These are phyloP conservation scores for Seiridium cupressi DNA, from an alignment of 2,329 filamentous ascomycete genomes.

Conservation along the genomic window DNA sequence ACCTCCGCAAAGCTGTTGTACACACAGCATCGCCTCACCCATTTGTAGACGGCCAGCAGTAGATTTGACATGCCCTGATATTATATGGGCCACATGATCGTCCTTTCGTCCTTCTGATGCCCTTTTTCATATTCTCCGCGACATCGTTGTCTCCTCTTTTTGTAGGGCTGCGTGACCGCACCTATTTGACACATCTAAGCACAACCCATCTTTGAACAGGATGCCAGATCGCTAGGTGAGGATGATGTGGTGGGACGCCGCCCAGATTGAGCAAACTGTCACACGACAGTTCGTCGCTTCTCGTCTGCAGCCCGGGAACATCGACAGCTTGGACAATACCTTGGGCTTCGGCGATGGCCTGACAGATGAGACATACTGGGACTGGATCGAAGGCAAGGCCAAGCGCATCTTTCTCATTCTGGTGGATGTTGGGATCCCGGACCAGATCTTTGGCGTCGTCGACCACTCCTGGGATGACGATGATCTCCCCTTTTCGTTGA, in stretches of 20 bases:
- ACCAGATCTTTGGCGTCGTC: slow-evolving; percentile 73
- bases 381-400: slow-evolving; percentile 71
- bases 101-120: too few species aligned
- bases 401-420: slow-evolving; percentile 71
- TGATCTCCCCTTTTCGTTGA: slow-evolving; percentile 67
- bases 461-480: slow-evolving; percentile 77
- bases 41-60: too few species aligned
- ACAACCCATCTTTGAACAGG: not conserved
- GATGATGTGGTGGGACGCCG: slow-evolving; percentile 68
- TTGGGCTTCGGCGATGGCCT: slow-evolving; percentile 66
- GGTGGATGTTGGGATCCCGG: slow-evolving; percentile 65
- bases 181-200: too few species aligned
- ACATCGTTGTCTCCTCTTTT: too few species aligned
- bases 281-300: slow-evolving; percentile 66
- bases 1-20: too few species aligned
- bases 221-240: slow-evolving; percentile 9
- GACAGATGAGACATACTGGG: slow-evolving; percentile 74
- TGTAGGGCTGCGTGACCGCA: too few species aligned
- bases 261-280: slow-evolving; percentile 67
- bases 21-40: too few species aligned
- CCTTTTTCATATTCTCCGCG: too few species aligned
- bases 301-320: slow-evolving; percentile 62
- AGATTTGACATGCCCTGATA: too few species aligned
- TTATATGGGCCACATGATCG: too few species aligned
- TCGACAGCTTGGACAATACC: slow-evolving; percentile 57